Conservation (phyloP, 768 basidiomycete genomes). For the Termitomyces sp. region DNA sequence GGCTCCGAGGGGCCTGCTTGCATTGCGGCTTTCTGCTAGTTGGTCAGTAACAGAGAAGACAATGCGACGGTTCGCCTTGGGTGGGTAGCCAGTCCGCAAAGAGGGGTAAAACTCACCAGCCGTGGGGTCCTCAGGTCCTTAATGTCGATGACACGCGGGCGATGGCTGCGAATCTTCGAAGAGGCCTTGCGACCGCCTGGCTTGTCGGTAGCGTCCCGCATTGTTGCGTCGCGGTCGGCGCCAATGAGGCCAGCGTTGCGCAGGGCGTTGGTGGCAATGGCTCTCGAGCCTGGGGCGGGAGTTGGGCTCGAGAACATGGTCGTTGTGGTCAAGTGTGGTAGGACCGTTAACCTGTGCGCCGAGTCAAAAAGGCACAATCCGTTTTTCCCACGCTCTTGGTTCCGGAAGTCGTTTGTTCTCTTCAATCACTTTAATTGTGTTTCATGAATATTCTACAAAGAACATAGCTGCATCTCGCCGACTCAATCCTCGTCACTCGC, state of each 20-base stretch:
- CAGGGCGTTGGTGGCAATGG: conserved; percentile 56
- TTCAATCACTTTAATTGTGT: not conserved
- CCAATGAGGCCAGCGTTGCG: conserved; percentile 74
- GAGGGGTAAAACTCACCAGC: conserved; percentile 58
- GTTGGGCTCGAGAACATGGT: conserved; percentile 46
- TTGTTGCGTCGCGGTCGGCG: conserved; percentile 66
- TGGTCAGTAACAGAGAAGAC: not conserved
- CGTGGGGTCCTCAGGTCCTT: conserved; percentile 47
- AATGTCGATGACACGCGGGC: conserved; percentile 55
- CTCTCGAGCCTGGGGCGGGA: conserved; percentile 50
- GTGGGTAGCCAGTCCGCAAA: conserved; percentile 2
- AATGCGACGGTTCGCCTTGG: not conserved
- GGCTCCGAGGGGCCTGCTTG: conserved; percentile 43
- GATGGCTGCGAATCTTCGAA: conserved; percentile 57
- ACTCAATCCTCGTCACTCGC: conserved; percentile 9
- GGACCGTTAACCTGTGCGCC: conserved; percentile 17
- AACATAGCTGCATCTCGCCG: not conserved
- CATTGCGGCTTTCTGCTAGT: conserved; percentile 25
- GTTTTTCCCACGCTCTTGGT: conserved; percentile 20
- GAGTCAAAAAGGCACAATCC: conserved; percentile 29
- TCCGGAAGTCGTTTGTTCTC: not conserved
- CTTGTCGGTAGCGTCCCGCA: conserved; percentile 66
- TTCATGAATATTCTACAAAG: not conserved
- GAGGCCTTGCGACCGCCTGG: conserved; percentile 70
- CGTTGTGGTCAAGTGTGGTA: conserved; percentile 4